Base-by-base conservation (phyloP, 2,329 filamentous ascomycete genomes). In the Chrysosporium queenslandicum region DNA sequence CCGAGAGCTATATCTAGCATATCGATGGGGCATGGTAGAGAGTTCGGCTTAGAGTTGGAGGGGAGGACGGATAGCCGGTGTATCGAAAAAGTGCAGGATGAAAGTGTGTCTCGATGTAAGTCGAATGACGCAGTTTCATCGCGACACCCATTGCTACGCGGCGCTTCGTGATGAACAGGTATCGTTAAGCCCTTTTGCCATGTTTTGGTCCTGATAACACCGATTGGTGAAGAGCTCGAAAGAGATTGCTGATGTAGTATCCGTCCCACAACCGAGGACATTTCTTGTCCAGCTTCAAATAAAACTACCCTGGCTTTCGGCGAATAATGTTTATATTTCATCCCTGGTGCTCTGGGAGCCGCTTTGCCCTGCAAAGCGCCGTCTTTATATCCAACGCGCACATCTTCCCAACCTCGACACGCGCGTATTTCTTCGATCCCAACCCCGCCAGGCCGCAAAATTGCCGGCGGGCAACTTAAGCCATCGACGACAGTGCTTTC, bases 281-380 rank as follows among this genome's bases (percentile, higher is more conserved):
- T 51, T 40, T 58, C 58, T 56, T 66, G 64, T 1, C 71, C 74
- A 27, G 78, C 70, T 65, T 95, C 87, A 64, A 89, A 94, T 1
- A 97, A 74, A 12, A 94, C 73, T 1, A 98, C 90, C 42, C 77
- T 81, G 1, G 92, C 94, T 66, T 83, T 87, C 0, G 92, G 92
- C 40, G 90, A 94, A 64, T 98, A 98, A 66, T 98, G 92, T 65
- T 92, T 87, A 67, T 98, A 98, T 70, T 98, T 98, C 92, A 98
- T 98, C 0, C 92, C 92, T 0, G 92, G 92, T 0, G 92, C 92
- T 53, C 87, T 77, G 0, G 92, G 92, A 8, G 78, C 77, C 48
- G 68, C 72, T 47, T 78, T 80, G 4, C 79, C 83, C 18, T 79
- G 75, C 61, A 87, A 80, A 14, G 81, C 80, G 53, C 78, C 77